Percentiles rank a stretch among this genome's conserved stretches.
Evolutionary conservation across 1,139 yeast species (phyloP).

Genomic region (Blastobotrys raffinosifermentans): DNA sequence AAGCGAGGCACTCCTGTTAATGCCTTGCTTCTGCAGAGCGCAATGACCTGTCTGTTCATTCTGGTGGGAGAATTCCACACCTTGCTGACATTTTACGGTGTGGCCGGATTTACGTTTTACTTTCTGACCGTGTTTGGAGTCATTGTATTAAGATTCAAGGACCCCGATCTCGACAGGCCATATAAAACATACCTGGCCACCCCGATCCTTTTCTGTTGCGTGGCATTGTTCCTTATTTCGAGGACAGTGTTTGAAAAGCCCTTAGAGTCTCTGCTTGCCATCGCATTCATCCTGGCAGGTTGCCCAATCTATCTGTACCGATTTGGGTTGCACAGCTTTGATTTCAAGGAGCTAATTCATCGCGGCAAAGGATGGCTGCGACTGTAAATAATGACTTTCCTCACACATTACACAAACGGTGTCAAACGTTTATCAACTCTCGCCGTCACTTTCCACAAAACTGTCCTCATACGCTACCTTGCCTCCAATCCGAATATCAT

Average conservation of each 20-base stretch:
- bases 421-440: neutral
- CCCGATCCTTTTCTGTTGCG: constrained; percentile 36
- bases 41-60: constrained; percentile 30
- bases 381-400: neutral
- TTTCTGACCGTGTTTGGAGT: constrained; percentile 37
- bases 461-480: constrained; percentile 10
- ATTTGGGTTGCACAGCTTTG: constrained; percentile 15
- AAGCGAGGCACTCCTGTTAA: constrained; percentile 33
- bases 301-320: constrained; percentile 30
- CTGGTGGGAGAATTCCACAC: constrained; percentile 35
- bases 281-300: constrained; percentile 30
- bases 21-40: constrained; percentile 33
- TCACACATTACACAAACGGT: neutral
- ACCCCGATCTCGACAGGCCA: constrained; percentile 35
- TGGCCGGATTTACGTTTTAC: constrained; percentile 38
- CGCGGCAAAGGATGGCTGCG: too few species aligned
- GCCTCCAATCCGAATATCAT: constrained; percentile 18
- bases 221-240: constrained; percentile 34
- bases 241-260: constrained; percentile 35
- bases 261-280: constrained; percentile 27
- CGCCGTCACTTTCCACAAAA: constrained; percentile 2
- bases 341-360: too few species aligned
- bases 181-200: constrained; percentile 35
- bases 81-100: constrained; percentile 37
- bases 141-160: constrained; percentile 31